Evolutionary conservation across 805 yeast species (phyloP), one percentile per base, ranked within the genome.

Genomic region (Kregervanrija delftensis): DNA sequence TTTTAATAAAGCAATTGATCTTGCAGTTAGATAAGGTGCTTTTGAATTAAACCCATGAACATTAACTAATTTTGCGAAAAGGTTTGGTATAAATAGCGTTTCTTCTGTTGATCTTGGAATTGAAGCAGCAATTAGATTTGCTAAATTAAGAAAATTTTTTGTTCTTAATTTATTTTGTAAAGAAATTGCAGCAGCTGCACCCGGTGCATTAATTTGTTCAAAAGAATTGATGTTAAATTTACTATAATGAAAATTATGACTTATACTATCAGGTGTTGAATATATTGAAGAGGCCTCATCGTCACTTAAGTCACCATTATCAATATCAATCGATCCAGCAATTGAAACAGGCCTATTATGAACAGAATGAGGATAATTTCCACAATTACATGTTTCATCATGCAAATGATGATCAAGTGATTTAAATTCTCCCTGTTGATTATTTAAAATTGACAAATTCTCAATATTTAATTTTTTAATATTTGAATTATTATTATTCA

Each of bases 31-130:
- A 11, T 79, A 68, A n/a, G 88, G 81, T 1, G 86, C 81, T 49
- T 76, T 79, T 1, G 88, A 81, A 41, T 78, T 74, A 58, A 81
- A 81, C 0, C 93, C 91, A 60, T 80, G 84, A 1, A 73, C 76
- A 53, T 79, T 80, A 47, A 87, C 83, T 41, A 85, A 72, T 45
- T 79, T 74, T 5, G 88, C 85, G 47, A 85, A 64, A 41, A 85
- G 61, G 8, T 86, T 79, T 0, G 93, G 91, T 33, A 83, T 78
- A 53, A 83, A 82, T 36, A 85, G 64, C 0, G 88, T 83, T 57
- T 85, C 93, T 53, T 83, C 90, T 0, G 91, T 84, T 13, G 85
- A 76, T 57, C 93, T 67, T 6, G 91, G 93, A 9, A 83, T 74
- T 0, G 91, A 76, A 48, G 83, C 72, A 0, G 91, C 86, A 5